Base-by-base conservation (phyloP, 1,139 yeast species). In the Maudiozyma humilis region DNA sequence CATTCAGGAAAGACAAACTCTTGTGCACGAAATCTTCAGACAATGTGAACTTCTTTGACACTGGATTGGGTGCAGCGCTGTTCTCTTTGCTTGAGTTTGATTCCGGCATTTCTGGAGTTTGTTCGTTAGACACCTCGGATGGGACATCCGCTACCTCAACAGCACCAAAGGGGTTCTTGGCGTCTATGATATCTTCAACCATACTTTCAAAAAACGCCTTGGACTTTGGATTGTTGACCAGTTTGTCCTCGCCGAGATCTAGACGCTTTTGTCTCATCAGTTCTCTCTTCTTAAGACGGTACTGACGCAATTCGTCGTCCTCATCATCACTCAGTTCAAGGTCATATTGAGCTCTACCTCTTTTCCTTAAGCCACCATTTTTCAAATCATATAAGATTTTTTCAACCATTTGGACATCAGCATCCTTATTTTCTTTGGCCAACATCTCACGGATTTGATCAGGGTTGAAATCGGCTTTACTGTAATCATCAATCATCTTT, bases 341-440 rank as follows among this genome's bases (percentile, higher is more conserved):
- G 47, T 80, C 86, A 40, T 77, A 70, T 2, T 75, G 76, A 42
- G 73, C 70, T 16, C 72, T 73, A 15, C 75, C 73, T 48, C 86
- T 73, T 53, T 79, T 83, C 33, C 87, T 72, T 60, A 87, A 77
- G 31, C 81, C 82, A 52, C 95, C 96, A 47, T 82, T 82, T 53
- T 84, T 82, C 44, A 89, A 75, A 63, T 89, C 97, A 47, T 81
- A 84, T 52, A 84, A 73, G 44, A 89, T 76, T 60, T 76, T 81
- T 58, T 81, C 82, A 47, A 89, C 78, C 65, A 82, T 74, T 48
- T 75, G 74, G 49, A 78, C 75, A 62, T 89, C 96, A 40, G 76
- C 73, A 44, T 74, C 75, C 37, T 79, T 76, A 53, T 83, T 83
- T 43, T 83, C 82, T 49, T 79, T 80, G 56, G 81, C 78, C 47